phyloP scores from a whole-genome alignment of 1,284 basidiomycete genomes.

The Prillingera fragicola region DNA sequence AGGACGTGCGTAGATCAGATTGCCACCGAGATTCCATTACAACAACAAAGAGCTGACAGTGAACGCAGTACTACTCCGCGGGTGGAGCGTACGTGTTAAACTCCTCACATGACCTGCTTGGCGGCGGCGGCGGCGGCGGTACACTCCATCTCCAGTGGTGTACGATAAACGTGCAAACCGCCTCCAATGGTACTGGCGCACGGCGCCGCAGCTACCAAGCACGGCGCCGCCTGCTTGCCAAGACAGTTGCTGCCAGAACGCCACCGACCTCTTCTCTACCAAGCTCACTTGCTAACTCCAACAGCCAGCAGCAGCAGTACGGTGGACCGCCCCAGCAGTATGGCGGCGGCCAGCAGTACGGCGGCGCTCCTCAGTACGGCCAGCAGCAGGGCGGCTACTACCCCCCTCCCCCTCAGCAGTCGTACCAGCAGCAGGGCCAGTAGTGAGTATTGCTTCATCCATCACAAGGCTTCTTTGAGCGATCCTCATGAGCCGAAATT shows the following conservation, averaged over 20 bases:
- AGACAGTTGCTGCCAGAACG: neutral
- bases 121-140: neutral
- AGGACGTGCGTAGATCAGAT: conserved; percentile 32
- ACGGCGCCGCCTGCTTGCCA: neutral
- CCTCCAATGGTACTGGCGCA: neutral
- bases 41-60: neutral
- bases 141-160: too few species aligned
- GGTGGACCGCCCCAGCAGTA: too few species aligned
- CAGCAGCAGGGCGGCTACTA: conserved; percentile 31
- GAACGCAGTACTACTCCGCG: conserved; percentile 24
- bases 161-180: neutral
- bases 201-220: neutral
- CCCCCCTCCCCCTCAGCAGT: conserved; percentile 35
- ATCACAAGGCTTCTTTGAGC: too few species aligned
- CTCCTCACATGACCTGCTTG: too few species aligned
- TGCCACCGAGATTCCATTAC: neutral
- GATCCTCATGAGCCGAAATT: too few species aligned
- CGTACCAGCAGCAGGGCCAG: conserved; percentile 19
- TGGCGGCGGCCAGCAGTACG: conserved; percentile 12
- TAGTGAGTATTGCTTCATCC: conserved; percentile 20
- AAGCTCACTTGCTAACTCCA: neutral
- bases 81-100: conserved; percentile 24
- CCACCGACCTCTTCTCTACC: neutral
- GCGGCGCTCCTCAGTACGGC: conserved; percentile 11
- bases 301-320: conserved; percentile 14